A percentile compares a stretch with the other conserved stretches of the same genome.
These are phyloP conservation scores for Colletotrichum sp. DNA, from an alignment of 2,329 filamentous ascomycete species.

Conservation along the genomic window DNA sequence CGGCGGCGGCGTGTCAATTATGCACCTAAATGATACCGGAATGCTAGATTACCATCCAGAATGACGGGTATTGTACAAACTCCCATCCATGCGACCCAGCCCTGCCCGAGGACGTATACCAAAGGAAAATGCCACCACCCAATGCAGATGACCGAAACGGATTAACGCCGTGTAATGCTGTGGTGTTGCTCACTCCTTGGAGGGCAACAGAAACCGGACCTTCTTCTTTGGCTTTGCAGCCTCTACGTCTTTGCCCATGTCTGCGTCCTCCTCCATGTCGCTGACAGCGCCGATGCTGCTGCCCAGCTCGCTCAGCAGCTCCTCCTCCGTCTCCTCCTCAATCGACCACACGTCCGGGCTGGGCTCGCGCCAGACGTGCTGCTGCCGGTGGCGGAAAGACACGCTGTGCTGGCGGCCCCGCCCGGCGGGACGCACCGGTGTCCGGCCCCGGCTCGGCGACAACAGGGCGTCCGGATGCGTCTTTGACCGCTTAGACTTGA, in stretches of 20 bases:
- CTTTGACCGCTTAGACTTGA: conserved; percentile 30
- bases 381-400: conserved; percentile 41
- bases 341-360: conserved; percentile 66
- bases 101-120: conserved; percentile 5
- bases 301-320: conserved; percentile 49
- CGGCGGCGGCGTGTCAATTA: not conserved
- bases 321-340: conserved; percentile 63
- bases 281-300: conserved; percentile 32
- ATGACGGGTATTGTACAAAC: conserved; percentile 4
- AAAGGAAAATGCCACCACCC: conserved; percentile 23
- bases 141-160: conserved; percentile 24
- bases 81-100: not conserved
- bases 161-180: conserved; percentile 7
- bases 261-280: conserved; percentile 29
- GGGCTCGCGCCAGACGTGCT: conserved; percentile 60
- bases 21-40: not conserved
- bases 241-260: conserved; percentile 36
- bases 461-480: conserved; percentile 36
- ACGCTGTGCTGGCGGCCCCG: conserved; percentile 31
- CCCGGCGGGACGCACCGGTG: conserved; percentile 27
- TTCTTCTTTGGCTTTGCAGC: conserved; percentile 58
- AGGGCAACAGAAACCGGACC: conserved; percentile 60
- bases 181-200: conserved; percentile 32
- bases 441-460: conserved; percentile 32
- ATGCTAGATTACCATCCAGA: not conserved